phyloP scores from a whole-genome alignment of 1,284 basidiomycete genomes.

The Sanghuangporus weigelae region DNA sequence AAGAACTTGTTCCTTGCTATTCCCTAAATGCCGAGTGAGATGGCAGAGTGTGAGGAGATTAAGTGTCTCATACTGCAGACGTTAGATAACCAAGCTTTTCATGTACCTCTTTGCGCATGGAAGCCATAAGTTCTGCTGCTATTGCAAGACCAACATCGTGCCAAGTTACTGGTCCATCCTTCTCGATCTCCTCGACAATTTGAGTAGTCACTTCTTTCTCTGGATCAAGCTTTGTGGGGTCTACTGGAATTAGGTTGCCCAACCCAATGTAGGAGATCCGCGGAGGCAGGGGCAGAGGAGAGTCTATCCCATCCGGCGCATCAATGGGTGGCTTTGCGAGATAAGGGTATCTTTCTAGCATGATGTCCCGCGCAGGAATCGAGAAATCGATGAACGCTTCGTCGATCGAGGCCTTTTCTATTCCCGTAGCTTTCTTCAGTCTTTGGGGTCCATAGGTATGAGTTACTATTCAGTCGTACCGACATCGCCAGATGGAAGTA shows the following conservation, averaged over 20 bases:
- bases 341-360: constrained; percentile 74
- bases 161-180: constrained; percentile 58
- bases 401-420: constrained; percentile 81
- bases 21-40: constrained; percentile 44
- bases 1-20: constrained; percentile 93
- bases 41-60: not conserved
- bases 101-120: constrained; percentile 65
- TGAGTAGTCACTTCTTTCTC: constrained; percentile 17
- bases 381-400: constrained; percentile 91
- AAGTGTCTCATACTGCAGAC: constrained; percentile 64
- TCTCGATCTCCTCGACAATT: constrained; percentile 25
- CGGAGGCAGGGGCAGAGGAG: constrained; percentile 76
- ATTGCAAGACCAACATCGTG: constrained; percentile 89
- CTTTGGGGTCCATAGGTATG: not conserved
- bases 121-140: constrained; percentile 85
- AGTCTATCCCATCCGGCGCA: constrained; percentile 71
- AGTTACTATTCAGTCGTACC: constrained; percentile 36
- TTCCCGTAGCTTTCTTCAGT: not conserved
- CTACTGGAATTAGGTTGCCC: constrained; percentile 68
- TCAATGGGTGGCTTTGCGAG: constrained; percentile 66
- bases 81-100: constrained; percentile 86
- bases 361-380: constrained; percentile 62
- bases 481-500: constrained; percentile 65
- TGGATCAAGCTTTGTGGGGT: constrained; percentile 29
- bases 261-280: constrained; percentile 60